Percentiles rank a stretch among this genome's conserved stretches.
These are phyloP conservation scores for Monosporascus ibericus DNA, from an alignment of 2,329 filamentous ascomycete species.

Conservation along the genomic window DNA sequence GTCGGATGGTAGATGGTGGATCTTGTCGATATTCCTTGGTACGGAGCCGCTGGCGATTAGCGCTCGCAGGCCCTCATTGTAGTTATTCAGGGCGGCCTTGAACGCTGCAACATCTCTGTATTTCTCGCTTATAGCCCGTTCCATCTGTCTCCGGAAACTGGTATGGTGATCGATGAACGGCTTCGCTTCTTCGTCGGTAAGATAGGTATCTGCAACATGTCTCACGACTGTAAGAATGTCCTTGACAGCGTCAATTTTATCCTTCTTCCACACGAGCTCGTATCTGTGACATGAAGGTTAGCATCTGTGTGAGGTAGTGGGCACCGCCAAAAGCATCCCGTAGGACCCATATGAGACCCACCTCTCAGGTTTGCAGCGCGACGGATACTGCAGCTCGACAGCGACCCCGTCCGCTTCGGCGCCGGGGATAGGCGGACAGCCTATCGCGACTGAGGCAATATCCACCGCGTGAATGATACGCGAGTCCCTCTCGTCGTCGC, in stretches of 20 bases:
- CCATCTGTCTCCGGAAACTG: slow-evolving; percentile 71
- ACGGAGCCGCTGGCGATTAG: slow-evolving; percentile 67
- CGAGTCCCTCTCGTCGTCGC: slow-evolving; percentile 34
- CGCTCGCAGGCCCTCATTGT: slow-evolving; percentile 64
- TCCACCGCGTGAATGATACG: slow-evolving; percentile 54
- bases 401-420: slow-evolving; percentile 46
- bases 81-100: slow-evolving; percentile 64
- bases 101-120: slow-evolving; percentile 63
- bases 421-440: slow-evolving; percentile 45
- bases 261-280: slow-evolving; percentile 70
- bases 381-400: slow-evolving; percentile 80
- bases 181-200: slow-evolving; percentile 62
- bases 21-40: slow-evolving; percentile 61
- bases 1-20: slow-evolving; percentile 63
- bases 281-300: slow-evolving; percentile 41
- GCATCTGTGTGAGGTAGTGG: slow-evolving; percentile 5
- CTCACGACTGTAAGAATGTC: slow-evolving; percentile 67
- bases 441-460: slow-evolving; percentile 44
- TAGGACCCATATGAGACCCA: slow-evolving; percentile 28
- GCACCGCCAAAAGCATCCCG: slow-evolving; percentile 1
- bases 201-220: slow-evolving; percentile 68
- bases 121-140: slow-evolving; percentile 64
- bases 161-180: slow-evolving; percentile 65
- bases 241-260: slow-evolving; percentile 70
- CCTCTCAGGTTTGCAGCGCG: slow-evolving; percentile 62